phyloP scores from a whole-genome alignment of 2,329 filamentous ascomycete species.

The Blumeriella jaapii region DNA sequence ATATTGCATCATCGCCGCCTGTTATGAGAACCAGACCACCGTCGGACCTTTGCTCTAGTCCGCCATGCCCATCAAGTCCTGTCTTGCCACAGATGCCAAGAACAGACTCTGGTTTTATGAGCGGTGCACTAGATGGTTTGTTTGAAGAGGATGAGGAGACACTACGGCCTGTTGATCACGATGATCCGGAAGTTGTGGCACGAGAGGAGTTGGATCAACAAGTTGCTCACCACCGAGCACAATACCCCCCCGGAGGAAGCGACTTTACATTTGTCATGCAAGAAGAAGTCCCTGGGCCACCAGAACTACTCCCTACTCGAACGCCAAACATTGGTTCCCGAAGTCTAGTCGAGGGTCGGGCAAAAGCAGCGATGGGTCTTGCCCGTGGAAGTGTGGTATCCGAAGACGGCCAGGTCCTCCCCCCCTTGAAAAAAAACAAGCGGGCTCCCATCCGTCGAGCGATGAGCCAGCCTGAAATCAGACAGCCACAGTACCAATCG shows the following conservation, averaged over 20 bases:
- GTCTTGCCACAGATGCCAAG: slow-evolving; percentile 44
- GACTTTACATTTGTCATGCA: slow-evolving; percentile 27
- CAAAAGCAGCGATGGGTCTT: slow-evolving; percentile 26
- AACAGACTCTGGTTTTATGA: slow-evolving; percentile 74
- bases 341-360: slow-evolving; percentile 15
- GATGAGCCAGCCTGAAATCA: slow-evolving; percentile 6
- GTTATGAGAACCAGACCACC: slow-evolving; percentile 54
- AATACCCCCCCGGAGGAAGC: slow-evolving; percentile 5
- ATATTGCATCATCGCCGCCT: slow-evolving; percentile 85
- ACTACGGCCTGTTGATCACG: slow-evolving; percentile 28
- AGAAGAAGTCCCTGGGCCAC: slow-evolving; percentile 29
- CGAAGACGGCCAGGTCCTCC: slow-evolving; percentile 24
- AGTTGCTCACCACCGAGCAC: slow-evolving; percentile 7
- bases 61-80: slow-evolving; percentile 54
- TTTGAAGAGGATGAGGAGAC: slow-evolving; percentile 46
- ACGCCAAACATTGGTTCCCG: slow-evolving; percentile 24
- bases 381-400: slow-evolving; percentile 18
- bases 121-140: slow-evolving; percentile 48
- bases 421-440: slow-evolving; percentile 14
- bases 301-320: slow-evolving; percentile 31
- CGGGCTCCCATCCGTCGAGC: slow-evolving; percentile 7
- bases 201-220: slow-evolving; percentile 22
- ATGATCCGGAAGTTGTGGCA: slow-evolving; percentile 25
- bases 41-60: slow-evolving; percentile 58
- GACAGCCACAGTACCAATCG: background rate